These are phyloP conservation scores for Mycena sanguinolenta DNA, from an alignment of 768 basidiomycete species.

Conservation along the genomic window DNA sequence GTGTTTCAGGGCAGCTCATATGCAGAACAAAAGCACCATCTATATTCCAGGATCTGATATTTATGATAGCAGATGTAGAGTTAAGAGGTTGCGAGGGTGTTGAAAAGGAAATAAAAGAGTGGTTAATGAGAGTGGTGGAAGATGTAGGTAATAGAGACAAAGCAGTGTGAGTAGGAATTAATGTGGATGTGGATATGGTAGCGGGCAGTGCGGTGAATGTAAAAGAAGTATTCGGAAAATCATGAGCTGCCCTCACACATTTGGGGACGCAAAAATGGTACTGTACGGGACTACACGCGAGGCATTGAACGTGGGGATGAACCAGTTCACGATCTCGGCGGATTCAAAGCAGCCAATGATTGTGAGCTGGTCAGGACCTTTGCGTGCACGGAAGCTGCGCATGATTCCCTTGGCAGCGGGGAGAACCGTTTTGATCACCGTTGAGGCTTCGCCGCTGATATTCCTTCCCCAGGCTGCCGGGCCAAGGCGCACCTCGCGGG, in stretches of 20 bases:
- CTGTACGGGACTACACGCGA: neutral
- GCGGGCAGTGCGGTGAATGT: neutral
- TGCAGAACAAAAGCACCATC: neutral
- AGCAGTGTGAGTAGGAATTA: neutral
- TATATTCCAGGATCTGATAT: constrained; percentile 1
- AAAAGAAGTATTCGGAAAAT: neutral
- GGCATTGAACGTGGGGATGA: neutral
- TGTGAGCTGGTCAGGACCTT: neutral
- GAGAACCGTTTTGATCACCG: neutral
- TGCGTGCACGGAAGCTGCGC: neutral
- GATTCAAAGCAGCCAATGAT: neutral
- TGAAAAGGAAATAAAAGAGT: neutral
- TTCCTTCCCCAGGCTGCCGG: too few relatives aligned
- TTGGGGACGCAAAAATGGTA: neutral
- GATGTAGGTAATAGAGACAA: neutral
- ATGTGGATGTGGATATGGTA: neutral
- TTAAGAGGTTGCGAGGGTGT: neutral
- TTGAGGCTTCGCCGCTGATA: too few relatives aligned
- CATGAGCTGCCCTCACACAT: neutral
- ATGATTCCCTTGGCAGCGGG: neutral
- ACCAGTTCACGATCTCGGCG: neutral
- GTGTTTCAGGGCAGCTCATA: constrained; percentile 1
- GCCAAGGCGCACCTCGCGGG: too few relatives aligned
- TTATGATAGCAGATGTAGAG: neutral
- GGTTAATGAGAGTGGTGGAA: neutral